Conservation (phyloP, 2,329 filamentous ascomycete genomes). For the Hypomyces perniciosus region DNA sequence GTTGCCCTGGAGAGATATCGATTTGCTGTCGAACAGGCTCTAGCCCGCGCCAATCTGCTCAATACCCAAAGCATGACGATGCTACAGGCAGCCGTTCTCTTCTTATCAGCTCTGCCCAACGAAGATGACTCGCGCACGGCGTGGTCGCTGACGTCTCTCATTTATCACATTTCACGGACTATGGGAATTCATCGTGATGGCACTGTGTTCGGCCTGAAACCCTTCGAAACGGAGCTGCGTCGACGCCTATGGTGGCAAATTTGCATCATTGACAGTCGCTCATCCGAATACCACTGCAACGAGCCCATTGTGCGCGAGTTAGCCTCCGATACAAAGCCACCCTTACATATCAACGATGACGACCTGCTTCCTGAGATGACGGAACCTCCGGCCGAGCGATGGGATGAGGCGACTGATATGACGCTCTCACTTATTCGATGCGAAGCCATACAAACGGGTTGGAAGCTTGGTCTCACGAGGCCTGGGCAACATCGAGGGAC, state of each 20-base stretch:
- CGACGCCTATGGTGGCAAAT: slow-evolving; percentile 6
- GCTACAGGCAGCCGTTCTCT: background rate
- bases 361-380: background rate
- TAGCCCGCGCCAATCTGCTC: background rate
- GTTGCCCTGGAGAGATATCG: slow-evolving; percentile 3
- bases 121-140: background rate
- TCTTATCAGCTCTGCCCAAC: background rate
- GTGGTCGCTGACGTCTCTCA: background rate
- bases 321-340: background rate
- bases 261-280: background rate
- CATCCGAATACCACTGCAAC: background rate
- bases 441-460: slow-evolving; percentile 5
- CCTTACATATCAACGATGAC: slow-evolving; percentile 6
- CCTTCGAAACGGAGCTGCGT: background rate
- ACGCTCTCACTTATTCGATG: slow-evolving; percentile 13
- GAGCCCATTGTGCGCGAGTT: background rate
- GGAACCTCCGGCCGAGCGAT: background rate
- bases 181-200: slow-evolving; percentile 2
- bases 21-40: background rate
- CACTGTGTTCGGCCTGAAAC: background rate
- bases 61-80: background rate
- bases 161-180: background rate
- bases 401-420: slow-evolving; percentile 7
- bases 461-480: slow-evolving; percentile 6
- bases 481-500: background rate